phyloP scores from a whole-genome alignment of 2,329 filamentous ascomycete genomes.

The Amylocarpus encephaloides region DNA sequence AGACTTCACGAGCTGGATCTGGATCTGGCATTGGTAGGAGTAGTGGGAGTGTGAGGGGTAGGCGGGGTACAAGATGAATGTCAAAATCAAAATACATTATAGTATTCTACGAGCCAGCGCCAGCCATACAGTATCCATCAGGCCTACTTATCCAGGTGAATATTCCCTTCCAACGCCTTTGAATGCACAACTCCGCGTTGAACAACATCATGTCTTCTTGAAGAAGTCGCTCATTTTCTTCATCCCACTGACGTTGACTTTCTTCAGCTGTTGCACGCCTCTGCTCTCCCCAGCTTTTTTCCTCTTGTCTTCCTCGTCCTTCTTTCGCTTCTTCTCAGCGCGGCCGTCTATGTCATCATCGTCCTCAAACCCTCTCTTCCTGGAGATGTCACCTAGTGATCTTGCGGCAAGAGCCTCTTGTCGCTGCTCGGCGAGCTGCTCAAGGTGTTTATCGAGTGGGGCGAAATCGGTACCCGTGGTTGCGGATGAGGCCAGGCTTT shows the following conservation, averaged over 20 bases:
- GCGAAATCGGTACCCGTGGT: constrained; percentile 53
- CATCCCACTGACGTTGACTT: constrained; percentile 89
- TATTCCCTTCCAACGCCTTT: constrained; percentile 1
- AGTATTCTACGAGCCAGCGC: constrained; percentile 10
- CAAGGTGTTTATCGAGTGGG: constrained; percentile 64
- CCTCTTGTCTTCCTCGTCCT: constrained; percentile 83
- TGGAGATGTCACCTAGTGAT: constrained; percentile 61
- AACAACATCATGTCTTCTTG: constrained; percentile 48
- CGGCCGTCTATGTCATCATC: constrained; percentile 52
- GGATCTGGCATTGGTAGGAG: constrained; percentile 42
- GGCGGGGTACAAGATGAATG: constrained; percentile 39
- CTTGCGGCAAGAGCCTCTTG: constrained; percentile 65
- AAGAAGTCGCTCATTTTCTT: constrained; percentile 97
- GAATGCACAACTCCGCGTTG: neutral
- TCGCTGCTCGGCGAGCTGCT: constrained; percentile 58
- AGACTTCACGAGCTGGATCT: constrained; percentile 33
- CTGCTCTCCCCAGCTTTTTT: constrained; percentile 70
- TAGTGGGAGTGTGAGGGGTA: constrained; percentile 46
- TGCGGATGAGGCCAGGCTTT: constrained; percentile 33
- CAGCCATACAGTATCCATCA: constrained; percentile 5
- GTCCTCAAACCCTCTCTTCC: constrained; percentile 62
- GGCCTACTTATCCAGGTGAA: neutral
- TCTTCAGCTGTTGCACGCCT: constrained; percentile 74
- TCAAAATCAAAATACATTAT: constrained; percentile 10
- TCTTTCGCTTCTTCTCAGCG: constrained; percentile 75